A percentile compares a stretch with the other conserved stretches of the same genome.
Evolutionary conservation across 257 asterid species (phyloP).

Genomic region (Cynanchum wilfordii): DNA sequence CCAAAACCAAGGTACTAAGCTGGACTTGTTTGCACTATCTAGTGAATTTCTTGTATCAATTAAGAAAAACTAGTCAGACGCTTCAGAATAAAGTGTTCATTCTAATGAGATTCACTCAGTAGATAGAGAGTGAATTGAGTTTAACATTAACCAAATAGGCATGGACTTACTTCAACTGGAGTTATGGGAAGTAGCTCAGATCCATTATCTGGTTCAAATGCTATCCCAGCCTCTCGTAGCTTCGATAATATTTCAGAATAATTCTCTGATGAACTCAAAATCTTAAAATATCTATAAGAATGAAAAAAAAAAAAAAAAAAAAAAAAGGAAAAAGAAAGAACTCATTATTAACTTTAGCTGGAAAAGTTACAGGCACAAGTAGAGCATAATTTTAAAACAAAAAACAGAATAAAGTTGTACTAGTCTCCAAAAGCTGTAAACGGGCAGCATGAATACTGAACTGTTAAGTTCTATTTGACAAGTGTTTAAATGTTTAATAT

Average conservation of each 20-base stretch:
- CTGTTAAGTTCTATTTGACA: neutral
- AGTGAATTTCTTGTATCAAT: neutral
- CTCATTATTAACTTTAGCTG: neutral
- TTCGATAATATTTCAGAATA: slow-evolving; percentile 55
- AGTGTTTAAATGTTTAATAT: neutral
- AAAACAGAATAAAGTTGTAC: neutral
- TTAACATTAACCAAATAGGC: neutral
- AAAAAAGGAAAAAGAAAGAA: too few species aligned
- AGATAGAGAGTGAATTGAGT: neutral
- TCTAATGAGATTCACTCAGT: neutral
- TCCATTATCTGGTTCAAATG: slow-evolving; percentile 74
- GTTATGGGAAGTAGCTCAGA: slow-evolving; percentile 70
- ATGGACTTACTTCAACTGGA: slow-evolving; percentile 55
- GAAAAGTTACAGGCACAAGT: neutral
- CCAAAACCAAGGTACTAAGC: neutral
- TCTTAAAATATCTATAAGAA: slow-evolving; percentile 47
- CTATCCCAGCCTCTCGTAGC: slow-evolving; percentile 68
- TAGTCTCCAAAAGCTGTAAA: slow-evolving; percentile 6
- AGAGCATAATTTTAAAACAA: neutral
- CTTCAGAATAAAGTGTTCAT: neutral
- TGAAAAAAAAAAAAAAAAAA: neutral
- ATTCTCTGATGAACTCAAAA: slow-evolving; percentile 66
- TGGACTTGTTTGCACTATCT: too few species aligned
- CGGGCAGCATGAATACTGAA: neutral
- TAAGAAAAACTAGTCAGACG: neutral